These are phyloP conservation scores for Cunninghamia lanceolata DNA, from an alignment of 75 land plant species.

Conservation along the genomic window DNA sequence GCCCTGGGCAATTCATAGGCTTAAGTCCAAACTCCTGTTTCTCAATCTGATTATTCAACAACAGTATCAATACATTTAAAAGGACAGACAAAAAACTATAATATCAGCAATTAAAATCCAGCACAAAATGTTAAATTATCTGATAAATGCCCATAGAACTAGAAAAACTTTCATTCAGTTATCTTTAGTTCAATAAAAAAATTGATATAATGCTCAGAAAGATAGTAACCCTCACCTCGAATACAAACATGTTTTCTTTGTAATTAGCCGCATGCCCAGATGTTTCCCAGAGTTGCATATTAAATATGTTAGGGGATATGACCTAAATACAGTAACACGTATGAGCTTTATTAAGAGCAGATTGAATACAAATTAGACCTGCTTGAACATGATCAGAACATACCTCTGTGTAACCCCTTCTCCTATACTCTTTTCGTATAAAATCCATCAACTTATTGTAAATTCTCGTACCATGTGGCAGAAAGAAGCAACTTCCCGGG, in stretches of 20 bases:
- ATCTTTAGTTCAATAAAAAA: neutral
- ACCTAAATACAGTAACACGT: constrained; percentile 47
- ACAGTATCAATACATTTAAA: constrained; percentile 11
- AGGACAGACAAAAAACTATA: neutral
- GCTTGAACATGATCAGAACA: neutral
- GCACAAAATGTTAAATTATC: neutral
- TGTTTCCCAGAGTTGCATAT: constrained; percentile 99
- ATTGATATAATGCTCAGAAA: neutral
- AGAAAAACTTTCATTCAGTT: neutral
- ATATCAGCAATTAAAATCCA: neutral
- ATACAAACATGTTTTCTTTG: constrained; percentile 98
- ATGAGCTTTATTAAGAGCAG: neutral
- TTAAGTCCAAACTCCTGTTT: constrained; percentile 99
- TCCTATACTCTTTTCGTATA: constrained; percentile 68
- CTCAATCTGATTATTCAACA: constrained; percentile 60
- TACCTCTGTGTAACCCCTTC: constrained; percentile 93
- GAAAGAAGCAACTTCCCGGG: constrained; percentile 98
- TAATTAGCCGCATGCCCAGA: constrained; percentile 99
- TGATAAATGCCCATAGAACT: neutral
- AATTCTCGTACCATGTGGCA: constrained; percentile 85
- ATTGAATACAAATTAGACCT: neutral
- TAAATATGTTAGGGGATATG: constrained; percentile 87
- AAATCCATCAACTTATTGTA: constrained; percentile 94
- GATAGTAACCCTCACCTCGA: constrained; percentile 60
- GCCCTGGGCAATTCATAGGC: constrained; percentile 99